Evolutionary conservation across 768 basidiomycete genomes (phyloP), one percentile per base, ranked within the genome.

Genomic region (Pleurotus tuber-regium): DNA sequence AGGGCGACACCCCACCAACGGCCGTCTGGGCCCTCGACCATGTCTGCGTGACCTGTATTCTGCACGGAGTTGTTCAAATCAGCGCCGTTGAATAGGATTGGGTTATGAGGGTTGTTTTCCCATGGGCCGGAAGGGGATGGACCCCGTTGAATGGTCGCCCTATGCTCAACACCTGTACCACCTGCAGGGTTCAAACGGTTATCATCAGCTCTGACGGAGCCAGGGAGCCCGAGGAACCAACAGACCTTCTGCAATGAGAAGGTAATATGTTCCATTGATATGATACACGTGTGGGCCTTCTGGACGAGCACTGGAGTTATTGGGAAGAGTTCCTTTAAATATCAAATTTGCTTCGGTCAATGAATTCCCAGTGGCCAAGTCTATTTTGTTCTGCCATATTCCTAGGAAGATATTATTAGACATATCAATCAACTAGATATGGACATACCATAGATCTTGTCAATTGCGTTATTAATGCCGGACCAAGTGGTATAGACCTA

Each of bases 231-330:
- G 23, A 21, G 21, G 25, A 26, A 8, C 14, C 4, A 30, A 5
- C 21, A 2, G 19, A 69, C 68, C 70, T 65, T 74, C 71, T 6
- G 72, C 72, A 36, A 73, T 71, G 43, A 74, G 57, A 28, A 74
- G 61, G 35, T 72, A 73, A 50, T 74, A 74, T 5, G 70, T 71
- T 1, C 57, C 59, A 53, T 74, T 67, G 55, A 71, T 64, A 36
- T 55, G 57, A 52, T 74, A 73, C 11, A 74, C 47, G 54, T 74
- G 72, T 31, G 72, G 72, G 26, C 72, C 72, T 57, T 74, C 72
- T 4, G 72, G 72, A 4, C 71, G 61, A n/a, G 69, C 65, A 33
- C 55, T 56, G 1, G 70, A 61, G 31, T 70, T 66, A 33, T 69
- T 58, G 7, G 68, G 67, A 19, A 74, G 63, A 12, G 68, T 71